These are phyloP conservation scores for Bonia amplexicaulis DNA, from an alignment of 176 grass and related monocot genomes.

Conservation along the genomic window DNA sequence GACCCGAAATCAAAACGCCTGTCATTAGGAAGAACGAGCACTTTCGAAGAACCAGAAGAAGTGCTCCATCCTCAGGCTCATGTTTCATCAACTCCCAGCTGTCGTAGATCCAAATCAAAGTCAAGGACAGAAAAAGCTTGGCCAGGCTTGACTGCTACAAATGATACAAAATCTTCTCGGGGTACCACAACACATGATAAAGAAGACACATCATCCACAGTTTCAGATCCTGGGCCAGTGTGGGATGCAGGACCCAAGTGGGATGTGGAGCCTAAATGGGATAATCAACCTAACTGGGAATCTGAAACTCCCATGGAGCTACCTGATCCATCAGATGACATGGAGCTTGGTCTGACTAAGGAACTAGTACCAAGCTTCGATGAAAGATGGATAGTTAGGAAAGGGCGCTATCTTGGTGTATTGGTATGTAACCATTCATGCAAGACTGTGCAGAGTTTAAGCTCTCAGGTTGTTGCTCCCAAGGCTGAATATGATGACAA, in stretches of 20 bases:
- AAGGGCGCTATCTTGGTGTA: slow-evolving; percentile 82
- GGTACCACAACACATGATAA: slow-evolving; percentile 59
- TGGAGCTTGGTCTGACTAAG: slow-evolving; percentile 61
- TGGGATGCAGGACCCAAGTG: slow-evolving; percentile 90
- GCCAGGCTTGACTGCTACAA: slow-evolving; percentile 44
- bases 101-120: slow-evolving; percentile 90
- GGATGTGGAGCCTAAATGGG: slow-evolving; percentile 87
- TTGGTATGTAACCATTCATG: slow-evolving; percentile 99
- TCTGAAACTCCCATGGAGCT: slow-evolving; percentile 58
- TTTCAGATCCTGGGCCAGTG: slow-evolving; percentile 89
- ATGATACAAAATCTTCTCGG: slow-evolving; percentile 60
- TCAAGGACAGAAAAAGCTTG: slow-evolving; percentile 75
- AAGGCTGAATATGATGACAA: slow-evolving; percentile 94
- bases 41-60: slow-evolving; percentile 87
- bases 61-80: slow-evolving; percentile 79
- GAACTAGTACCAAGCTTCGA: slow-evolving; percentile 92
- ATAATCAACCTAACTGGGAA: slow-evolving; percentile 64
- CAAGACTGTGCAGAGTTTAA: slow-evolving; percentile 96
- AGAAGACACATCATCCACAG: slow-evolving; percentile 87
- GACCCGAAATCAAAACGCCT: slow-evolving; percentile 82
- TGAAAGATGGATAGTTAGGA: slow-evolving; percentile 85
- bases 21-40: slow-evolving; percentile 66
- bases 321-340: slow-evolving; percentile 38
- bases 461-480: slow-evolving; percentile 93
- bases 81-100: slow-evolving; percentile 65